A percentile compares a stretch with the other conserved stretches of the same genome.
Conservation (phyloP, 169 alveolate genomes). For the Neospora caninum region DNA sequence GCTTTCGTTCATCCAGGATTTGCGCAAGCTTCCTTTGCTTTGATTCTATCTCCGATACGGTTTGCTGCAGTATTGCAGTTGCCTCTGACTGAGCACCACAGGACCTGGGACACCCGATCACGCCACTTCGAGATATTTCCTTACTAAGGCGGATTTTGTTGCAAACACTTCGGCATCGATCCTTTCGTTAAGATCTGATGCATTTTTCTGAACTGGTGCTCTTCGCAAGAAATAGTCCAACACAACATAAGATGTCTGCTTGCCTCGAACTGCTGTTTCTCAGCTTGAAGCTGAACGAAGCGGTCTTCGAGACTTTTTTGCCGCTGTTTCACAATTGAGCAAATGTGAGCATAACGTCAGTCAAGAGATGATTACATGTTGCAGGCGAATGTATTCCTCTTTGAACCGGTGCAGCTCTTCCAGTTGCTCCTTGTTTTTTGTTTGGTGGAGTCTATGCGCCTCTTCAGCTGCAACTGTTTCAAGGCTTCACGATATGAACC, state of each 20-base stretch:
- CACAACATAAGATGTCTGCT: neutral
- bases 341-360: neutral
- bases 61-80: neutral
- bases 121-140: neutral
- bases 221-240: neutral
- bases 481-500: neutral
- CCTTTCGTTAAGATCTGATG: neutral
- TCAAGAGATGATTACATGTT: neutral
- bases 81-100: neutral
- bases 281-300: neutral
- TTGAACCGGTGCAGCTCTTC: slow-evolving; percentile 2
- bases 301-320: neutral
- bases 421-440: neutral
- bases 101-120: neutral
- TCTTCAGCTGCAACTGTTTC: neutral
- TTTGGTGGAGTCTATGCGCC: neutral
- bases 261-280: slow-evolving; percentile 3
- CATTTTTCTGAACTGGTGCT: neutral
- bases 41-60: neutral
- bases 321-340: neutral
- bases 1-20: neutral
- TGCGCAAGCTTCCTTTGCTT: neutral
- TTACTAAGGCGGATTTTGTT: neutral
- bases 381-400: neutral
- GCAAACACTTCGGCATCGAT: neutral